Base-by-base conservation (phyloP, 768 basidiomycete species). In the Lactifluus rugatus region DNA sequence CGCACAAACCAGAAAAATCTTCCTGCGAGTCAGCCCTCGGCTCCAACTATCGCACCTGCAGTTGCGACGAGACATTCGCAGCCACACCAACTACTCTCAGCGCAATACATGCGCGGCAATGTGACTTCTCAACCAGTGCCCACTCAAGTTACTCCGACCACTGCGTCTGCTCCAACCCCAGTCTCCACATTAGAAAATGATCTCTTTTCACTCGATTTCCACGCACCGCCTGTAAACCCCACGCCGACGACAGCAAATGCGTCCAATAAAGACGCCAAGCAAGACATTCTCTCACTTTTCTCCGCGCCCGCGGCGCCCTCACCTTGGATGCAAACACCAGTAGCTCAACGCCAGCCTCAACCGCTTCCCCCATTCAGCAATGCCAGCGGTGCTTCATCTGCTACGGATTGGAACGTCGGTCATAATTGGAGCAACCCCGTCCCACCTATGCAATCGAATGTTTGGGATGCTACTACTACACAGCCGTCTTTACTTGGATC, bases 151-250 rank as follows among this genome's bases (percentile, higher is more conserved):
- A 42, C 19, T n/a, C 32, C 47, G 6, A 11, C 57, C 10, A 21
- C 54, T 9, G 19, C 44, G 34, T 23, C 59, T 41, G 32, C 65
- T 51, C 64, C 61, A 39, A 57, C 66, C 21, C 60, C 70, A 21
- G 64, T 70, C 5, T 66, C 73, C 26, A 66, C 75, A 11, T 70
- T 78, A 13, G 71, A 75, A 57, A 78, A 85, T 61, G 87, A 89
- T 65, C 73, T 95, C 8, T 93, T 94, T 69, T 81, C 85, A 26
- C 82, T 94, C 54, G 91, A 94, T 70, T 95, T 94, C 70, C 85
- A 87, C 64, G 75, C 83, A 1, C 82, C 87, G 1, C 65, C 79
- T 2, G 63, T 73, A 26, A 50, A 74, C 6, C 56, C 66, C n/a
- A 64, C 65, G 5, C 67, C 57, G 54, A 21, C 70, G 1, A 62